Evolutionary conservation across 2,329 filamentous ascomycete species (phyloP), one percentile per base, ranked within the genome.

Genomic region (Xenosphaeropsis pyriputrescens): DNA sequence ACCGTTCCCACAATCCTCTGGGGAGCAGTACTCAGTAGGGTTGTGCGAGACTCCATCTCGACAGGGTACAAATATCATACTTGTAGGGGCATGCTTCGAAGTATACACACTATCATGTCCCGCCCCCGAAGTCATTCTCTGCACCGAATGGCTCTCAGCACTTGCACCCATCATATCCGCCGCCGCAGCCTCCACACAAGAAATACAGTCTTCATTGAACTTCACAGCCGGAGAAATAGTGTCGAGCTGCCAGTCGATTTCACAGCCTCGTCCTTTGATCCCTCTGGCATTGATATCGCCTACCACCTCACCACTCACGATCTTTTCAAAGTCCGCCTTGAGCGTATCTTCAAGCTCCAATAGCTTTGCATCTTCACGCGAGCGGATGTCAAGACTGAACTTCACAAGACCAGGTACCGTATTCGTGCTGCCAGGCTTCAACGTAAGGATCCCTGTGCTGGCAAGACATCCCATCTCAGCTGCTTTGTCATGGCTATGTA

Each of bases 391-490:
- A 5, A 85, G 67, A 19, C 67, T 74, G 55, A 85, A 82, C 33
- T 64, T 64, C 5, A 85, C 81, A 19, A 62, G 57, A 1, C 78
- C 77, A 0, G 81, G 78, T 0, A 85, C 75, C 0, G 81, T 86
- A 55, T 86, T 85, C 13, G 79, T 80, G 42, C 70, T 78, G 4
- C 79, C 78, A 0, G 80, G 79, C 34, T 66, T 68, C 6, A 77
- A 61, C 11, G 66, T 75, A 35, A 86, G 55, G 39, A 85, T 81
- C 0, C 80, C 82, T 0, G 81, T 82, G 4, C 70, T 77, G 5
- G 76, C 80, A 9, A 85, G 60, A 11, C 75, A 79, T 1, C 62
- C 61, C 43, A 75, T 62, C 15, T 65, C 61, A 2, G 67, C 65
- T 0, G 81, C 81, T 2, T 79, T 63, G 35, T 69, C 67, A 51